Conservation (phyloP, 2,329 filamentous ascomycete genomes). For the Cercospora citrullina region DNA sequence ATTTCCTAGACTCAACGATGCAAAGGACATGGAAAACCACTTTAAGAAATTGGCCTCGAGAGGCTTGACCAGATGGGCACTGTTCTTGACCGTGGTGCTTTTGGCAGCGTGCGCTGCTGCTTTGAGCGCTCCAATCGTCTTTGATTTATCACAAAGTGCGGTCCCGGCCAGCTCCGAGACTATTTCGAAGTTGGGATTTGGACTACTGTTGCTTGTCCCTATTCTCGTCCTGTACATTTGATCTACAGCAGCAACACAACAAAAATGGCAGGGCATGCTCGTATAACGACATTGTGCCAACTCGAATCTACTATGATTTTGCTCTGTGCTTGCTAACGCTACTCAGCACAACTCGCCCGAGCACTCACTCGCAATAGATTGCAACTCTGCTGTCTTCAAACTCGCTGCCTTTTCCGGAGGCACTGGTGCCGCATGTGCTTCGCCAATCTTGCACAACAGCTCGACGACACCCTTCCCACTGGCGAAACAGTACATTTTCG, state of each 20-base stretch:
- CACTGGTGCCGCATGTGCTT: constrained; percentile 25
- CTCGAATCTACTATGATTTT: not conserved
- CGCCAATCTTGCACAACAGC: constrained; percentile 41
- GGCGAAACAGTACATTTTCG: constrained; percentile 51
- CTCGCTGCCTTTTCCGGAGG: constrained; percentile 27
- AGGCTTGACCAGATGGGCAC: constrained; percentile 15
- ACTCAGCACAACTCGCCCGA: not conserved
- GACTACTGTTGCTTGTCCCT: not conserved
- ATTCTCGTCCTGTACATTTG: not conserved
- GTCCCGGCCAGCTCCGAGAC: not conserved
- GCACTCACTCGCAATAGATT: not conserved
- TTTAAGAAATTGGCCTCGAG: constrained; percentile 11
- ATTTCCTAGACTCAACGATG: constrained; percentile 27
- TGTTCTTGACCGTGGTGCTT: not conserved
- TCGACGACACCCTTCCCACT: constrained; percentile 53
- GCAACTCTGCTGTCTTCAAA: not conserved
- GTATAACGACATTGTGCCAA: not conserved
- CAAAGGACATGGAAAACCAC: constrained; percentile 12
- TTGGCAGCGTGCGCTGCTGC: not conserved
- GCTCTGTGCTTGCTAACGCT: not conserved
- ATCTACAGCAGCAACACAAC: not conserved
- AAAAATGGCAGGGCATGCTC: not conserved
- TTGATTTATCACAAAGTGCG: not conserved
- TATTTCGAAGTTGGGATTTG: not conserved
- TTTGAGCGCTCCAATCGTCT: not conserved